These are phyloP conservation scores for Trichopus zeylanicus DNA, from an alignment of 116 monocot species.

Conservation along the genomic window DNA sequence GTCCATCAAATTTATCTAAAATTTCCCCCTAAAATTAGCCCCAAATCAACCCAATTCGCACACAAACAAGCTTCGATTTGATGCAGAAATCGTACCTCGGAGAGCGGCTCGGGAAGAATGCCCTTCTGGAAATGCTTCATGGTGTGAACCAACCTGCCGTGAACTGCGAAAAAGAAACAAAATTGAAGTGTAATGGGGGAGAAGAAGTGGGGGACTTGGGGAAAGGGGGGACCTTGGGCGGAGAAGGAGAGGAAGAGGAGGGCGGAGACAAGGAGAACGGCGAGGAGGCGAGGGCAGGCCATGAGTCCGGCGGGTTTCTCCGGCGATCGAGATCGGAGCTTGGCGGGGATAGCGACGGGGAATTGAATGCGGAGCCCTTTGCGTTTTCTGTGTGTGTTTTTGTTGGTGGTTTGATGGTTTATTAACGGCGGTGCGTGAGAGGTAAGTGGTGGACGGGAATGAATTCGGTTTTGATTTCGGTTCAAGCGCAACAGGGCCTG, in stretches of 20 bases:
- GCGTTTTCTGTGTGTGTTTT: too few relatives aligned
- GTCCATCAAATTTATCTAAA: slow-evolving; percentile 9
- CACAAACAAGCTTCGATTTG: too few relatives aligned
- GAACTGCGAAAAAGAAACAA: background rate
- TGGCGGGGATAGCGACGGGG: too few relatives aligned
- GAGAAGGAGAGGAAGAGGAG: slow-evolving; percentile 2
- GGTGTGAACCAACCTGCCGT: slow-evolving; percentile 5
- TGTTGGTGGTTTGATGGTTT: background rate
- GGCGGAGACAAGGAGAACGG: slow-evolving; percentile 2
- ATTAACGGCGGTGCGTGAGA: background rate
- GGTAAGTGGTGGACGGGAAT: slow-evolving; percentile 1
- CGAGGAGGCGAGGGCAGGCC: slow-evolving; percentile 1
- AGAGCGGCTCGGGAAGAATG: background rate
- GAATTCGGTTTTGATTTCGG: too few relatives aligned
- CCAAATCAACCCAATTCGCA: too few relatives aligned
- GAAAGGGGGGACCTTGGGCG: slow-evolving; percentile 1
- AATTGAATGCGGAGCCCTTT: too few relatives aligned
- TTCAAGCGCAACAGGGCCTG: too few relatives aligned
- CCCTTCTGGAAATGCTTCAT: slow-evolving; percentile 4
- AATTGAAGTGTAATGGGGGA: too few relatives aligned
- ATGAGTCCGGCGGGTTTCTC: background rate
- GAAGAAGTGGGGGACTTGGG: too few relatives aligned
- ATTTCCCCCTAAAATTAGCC: background rate
- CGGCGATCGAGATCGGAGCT: too few relatives aligned
- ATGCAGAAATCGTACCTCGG: background rate